Percentiles rank a stretch among this genome's conserved stretches.
Conservation (phyloP, 495 filamentous ascomycete genomes). For the Xeromyces bisporus region DNA sequence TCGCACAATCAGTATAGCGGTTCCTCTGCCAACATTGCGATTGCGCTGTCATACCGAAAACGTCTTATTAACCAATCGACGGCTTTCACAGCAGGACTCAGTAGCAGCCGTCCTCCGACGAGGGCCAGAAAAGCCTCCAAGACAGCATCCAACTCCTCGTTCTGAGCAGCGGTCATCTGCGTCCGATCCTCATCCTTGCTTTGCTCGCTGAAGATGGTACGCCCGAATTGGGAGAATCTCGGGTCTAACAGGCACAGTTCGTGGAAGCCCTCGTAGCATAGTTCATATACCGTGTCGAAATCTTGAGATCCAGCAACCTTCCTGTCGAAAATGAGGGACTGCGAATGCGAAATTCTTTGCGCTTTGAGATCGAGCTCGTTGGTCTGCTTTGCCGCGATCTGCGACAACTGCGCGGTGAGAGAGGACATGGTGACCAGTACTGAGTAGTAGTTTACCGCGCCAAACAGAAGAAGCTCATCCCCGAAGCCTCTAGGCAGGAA, state of each 20-base stretch:
- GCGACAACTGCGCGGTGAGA: slow-evolving; percentile 63
- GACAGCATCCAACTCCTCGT: slow-evolving; percentile 57
- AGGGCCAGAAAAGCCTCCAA: slow-evolving; percentile 69
- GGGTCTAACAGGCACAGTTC: slow-evolving; percentile 76
- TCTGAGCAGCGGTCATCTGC: slow-evolving; percentile 66
- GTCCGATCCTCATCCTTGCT: slow-evolving; percentile 75
- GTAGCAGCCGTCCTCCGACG: slow-evolving; percentile 52
- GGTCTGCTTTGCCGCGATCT: slow-evolving; percentile 60
- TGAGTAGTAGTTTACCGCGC: slow-evolving; percentile 6
- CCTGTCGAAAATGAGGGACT: slow-evolving; percentile 80
- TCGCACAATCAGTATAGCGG: no score
- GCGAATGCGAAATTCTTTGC: slow-evolving; percentile 72
- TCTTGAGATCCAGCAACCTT: slow-evolving; percentile 67
- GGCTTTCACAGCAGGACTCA: slow-evolving; percentile 75
- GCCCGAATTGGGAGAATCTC: slow-evolving; percentile 51
- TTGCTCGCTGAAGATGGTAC: slow-evolving; percentile 73
- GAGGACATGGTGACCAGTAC: slow-evolving; percentile 45
- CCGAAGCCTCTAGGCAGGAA: slow-evolving; percentile 1
- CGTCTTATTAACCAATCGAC: slow-evolving; percentile 87
- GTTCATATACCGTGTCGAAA: slow-evolving; percentile 70
- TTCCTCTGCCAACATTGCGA: no score
- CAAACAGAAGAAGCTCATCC: slow-evolving; percentile 10
- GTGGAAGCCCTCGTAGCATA: slow-evolving; percentile 74
- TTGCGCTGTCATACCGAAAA: slow-evolving; percentile 48
- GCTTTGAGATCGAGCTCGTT: slow-evolving; percentile 75